Evolutionary conservation across 495 filamentous ascomycete genomes (phyloP), one percentile per base, ranked within the genome.

Genomic region (Poronia punctata): DNA sequence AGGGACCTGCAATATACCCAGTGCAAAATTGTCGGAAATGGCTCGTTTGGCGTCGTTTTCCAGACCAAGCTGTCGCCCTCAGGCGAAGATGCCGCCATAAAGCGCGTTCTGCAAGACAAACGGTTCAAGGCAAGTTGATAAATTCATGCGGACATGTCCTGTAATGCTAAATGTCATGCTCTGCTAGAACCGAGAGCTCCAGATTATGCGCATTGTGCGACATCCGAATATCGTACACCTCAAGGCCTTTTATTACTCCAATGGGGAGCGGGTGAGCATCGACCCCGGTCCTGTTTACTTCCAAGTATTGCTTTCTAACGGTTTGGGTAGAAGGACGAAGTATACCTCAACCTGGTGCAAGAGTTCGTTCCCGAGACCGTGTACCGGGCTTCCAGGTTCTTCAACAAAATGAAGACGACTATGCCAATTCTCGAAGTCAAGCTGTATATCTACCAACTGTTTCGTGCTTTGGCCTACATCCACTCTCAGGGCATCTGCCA

Each of bases 1-100:
- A 84, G 83, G 61, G 92, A 98, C 55, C 83, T 98, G 67, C 86
- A 92, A 59, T 98, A 98, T 57, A 97, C 92, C 29, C 92, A 98
- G 62, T 98, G 92, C 70, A 98, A 98, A 71, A 97, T 98, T 48
- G 92, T 98, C n/a, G 92, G 92, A 53, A 98, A 98, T 66, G 92
- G 92, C 38, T 97, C 92, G 10, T 98, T 98, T 60, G 92, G 92
- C 45, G 92, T 98, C 15, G 92, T 98, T 46, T 98, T 98, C 61
- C 92, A 98, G 65, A 98, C 92, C 21, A 98, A 97, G 68, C 80
- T 98, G 56, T 88, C 92, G 46, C 92, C 92, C 11, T 90, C 83
- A 49, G 90, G 90, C 45, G 92, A 98, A 62, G 92, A 98, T 67
- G 92, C 92, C 42, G 92, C 92, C 57, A 98, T 98, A 70, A 98